phyloP scores from a whole-genome alignment of 805 yeast genomes.

The Wickerhamiella azymoides region DNA sequence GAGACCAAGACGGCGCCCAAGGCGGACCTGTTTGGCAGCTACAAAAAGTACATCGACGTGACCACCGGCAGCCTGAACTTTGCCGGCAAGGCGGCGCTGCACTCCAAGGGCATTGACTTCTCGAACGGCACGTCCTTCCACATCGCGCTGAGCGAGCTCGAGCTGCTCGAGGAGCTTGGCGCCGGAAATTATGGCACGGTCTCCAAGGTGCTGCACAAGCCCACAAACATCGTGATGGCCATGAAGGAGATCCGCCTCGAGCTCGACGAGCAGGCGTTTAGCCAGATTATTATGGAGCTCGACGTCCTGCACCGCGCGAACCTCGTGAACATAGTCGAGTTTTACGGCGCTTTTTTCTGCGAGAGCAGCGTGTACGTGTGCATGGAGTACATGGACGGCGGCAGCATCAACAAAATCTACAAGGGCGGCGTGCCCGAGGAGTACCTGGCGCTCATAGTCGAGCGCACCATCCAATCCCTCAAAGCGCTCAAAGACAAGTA shows the following conservation, averaged over 20 bases:
- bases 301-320: conserved; percentile 86
- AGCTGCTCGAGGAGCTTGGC: conserved; percentile 65
- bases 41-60: conserved; percentile 77
- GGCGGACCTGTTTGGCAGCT: conserved; percentile 51
- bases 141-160: conserved; percentile 72
- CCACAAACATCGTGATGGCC: conserved; percentile 87
- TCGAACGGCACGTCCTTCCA: conserved; percentile 76
- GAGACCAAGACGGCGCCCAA: conserved; percentile 20
- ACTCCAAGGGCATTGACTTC: conserved; percentile 85
- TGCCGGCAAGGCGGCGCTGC: conserved; percentile 84
- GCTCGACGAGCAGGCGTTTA: conserved; percentile 82
- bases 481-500: conserved; percentile 77
- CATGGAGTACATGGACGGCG: conserved; percentile 96
- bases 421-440: conserved; percentile 66
- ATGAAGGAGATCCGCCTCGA: conserved; percentile 94
- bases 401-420: conserved; percentile 78
- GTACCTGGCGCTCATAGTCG: conserved; percentile 65
- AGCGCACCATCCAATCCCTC: conserved; percentile 67
- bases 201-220: conserved; percentile 80
- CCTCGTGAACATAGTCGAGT: conserved; percentile 85
- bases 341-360: conserved; percentile 92
- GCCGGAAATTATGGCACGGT: conserved; percentile 96
- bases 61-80: conserved; percentile 85
- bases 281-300: conserved; percentile 91
- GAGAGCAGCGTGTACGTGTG: conserved; percentile 98